These are phyloP conservation scores for Trichoderma asperelloides DNA, from an alignment of 495 filamentous ascomycete species.

Conservation along the genomic window DNA sequence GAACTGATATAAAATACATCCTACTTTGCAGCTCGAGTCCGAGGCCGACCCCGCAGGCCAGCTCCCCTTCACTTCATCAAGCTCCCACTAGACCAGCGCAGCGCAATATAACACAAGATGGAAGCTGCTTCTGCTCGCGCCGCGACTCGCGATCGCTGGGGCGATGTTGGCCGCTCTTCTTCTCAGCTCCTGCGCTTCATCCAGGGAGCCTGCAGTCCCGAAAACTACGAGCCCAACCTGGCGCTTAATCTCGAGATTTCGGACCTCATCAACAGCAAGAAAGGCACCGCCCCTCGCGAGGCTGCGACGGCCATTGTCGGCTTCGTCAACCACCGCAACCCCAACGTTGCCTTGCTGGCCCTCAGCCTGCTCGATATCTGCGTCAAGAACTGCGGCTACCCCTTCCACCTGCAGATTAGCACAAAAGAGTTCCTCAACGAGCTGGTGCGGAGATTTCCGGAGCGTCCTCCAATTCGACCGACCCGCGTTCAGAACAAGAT, in stretches of 20 bases:
- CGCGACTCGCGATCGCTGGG: conserved; percentile 92
- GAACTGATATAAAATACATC: no score
- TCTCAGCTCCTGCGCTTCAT: conserved; percentile 92
- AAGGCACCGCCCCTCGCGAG: conserved; percentile 93
- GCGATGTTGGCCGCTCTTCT: conserved; percentile 65
- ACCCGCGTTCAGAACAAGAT: conserved; percentile 85
- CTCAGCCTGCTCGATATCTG: conserved; percentile 93
- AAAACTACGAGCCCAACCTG: conserved; percentile 95
- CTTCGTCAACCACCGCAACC: conserved; percentile 91
- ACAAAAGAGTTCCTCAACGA: conserved; percentile 99
- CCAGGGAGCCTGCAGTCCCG: conserved; percentile 86
- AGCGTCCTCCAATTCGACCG: conserved; percentile 78
- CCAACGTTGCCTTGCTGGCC: conserved; percentile 85
- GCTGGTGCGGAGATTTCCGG: conserved; percentile 90
- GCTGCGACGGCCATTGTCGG: conserved; percentile 89
- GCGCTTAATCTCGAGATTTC: conserved; percentile 94
- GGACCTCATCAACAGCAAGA: conserved; percentile 95
- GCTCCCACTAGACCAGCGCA: neutral
- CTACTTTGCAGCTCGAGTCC: no score
- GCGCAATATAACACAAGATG: conserved; percentile 37
- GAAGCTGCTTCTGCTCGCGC: conserved; percentile 93
- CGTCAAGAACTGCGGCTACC: conserved; percentile 99
- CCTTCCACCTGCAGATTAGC: conserved; percentile 95
- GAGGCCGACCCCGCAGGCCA: no score
- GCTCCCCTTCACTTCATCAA: neutral